These are phyloP conservation scores for Trichosporon coremiiforme DNA, from an alignment of 1,284 basidiomycete species.

Conservation along the genomic window DNA sequence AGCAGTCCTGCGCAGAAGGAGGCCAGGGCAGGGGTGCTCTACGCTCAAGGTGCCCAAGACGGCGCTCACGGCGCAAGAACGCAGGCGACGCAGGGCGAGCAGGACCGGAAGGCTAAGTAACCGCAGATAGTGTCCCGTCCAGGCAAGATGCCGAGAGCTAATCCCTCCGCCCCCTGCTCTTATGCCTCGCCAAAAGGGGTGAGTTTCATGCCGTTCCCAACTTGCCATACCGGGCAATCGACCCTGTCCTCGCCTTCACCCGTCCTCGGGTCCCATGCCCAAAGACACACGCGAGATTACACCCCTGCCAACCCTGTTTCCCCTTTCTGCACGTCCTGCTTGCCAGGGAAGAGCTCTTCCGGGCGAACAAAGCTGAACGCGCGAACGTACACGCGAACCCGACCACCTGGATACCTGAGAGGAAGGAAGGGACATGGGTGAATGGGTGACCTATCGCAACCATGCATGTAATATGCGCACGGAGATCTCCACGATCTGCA, in stretches of 20 bases:
- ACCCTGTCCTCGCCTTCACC: neutral
- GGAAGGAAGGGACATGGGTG: no score
- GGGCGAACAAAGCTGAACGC: neutral
- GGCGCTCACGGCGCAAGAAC: no score
- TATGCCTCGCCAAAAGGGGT: neutral
- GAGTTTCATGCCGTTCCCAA: neutral
- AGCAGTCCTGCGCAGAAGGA: neutral
- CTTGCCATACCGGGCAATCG: neutral
- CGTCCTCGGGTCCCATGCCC: neutral
- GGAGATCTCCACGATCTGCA: conserved; percentile 6
- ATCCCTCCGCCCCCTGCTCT: neutral
- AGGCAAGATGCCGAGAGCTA: neutral
- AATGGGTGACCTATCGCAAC: no score
- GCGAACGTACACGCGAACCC: neutral
- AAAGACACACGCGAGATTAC: neutral
- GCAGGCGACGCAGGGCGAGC: no score
- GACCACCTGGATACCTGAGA: no score
- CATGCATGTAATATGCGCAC: neutral
- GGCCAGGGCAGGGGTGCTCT: neutral
- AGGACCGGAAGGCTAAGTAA: no score
- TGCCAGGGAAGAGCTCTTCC: neutral
- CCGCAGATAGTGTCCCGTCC: conserved; percentile 1
- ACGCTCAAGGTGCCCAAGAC: no score
- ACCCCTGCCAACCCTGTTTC: neutral
- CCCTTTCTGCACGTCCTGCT: neutral